Percentiles rank a stretch among this genome's conserved stretches.
phyloP scores from a whole-genome alignment of 805 yeast genomes.

The Pichia manshurica region DNA sequence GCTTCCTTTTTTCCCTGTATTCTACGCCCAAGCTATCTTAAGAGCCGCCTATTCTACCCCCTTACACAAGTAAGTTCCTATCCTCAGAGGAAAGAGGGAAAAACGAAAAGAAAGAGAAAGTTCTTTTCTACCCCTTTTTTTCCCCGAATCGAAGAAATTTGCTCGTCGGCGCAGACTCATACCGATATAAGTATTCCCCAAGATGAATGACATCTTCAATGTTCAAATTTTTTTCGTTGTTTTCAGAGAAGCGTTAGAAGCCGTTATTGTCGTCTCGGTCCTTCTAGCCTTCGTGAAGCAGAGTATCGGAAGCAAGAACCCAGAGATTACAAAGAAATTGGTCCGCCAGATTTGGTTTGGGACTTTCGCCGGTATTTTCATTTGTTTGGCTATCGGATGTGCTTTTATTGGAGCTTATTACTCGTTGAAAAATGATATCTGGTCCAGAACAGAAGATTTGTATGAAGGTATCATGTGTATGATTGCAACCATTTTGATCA shows the following conservation, averaged over 20 bases:
- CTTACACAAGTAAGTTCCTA: too few species aligned
- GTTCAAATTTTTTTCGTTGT: conserved; percentile 76
- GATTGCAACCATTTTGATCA: conserved; percentile 79
- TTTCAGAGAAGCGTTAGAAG: conserved; percentile 87
- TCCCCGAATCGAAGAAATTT: neutral
- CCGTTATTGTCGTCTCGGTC: conserved; percentile 81
- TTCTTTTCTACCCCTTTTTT: too few species aligned
- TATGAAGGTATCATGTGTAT: conserved; percentile 94
- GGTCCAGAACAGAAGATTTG: conserved; percentile 78
- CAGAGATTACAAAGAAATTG: conserved; percentile 52
- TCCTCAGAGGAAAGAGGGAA: too few species aligned
- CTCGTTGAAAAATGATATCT: conserved; percentile 67
- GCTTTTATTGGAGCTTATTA: conserved; percentile 91
- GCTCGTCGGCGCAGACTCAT: too few species aligned
- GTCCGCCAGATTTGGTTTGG: conserved; percentile 80
- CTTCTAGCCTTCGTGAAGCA: conserved; percentile 82
- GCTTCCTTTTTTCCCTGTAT: too few species aligned
- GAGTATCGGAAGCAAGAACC: conserved; percentile 59
- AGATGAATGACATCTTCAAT: conserved; percentile 42
- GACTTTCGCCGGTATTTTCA: conserved; percentile 56
- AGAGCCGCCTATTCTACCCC: too few species aligned
- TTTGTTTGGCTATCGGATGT: conserved; percentile 78
- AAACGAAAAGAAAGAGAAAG: too few species aligned
- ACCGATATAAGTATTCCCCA: neutral
- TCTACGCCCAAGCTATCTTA: too few species aligned